A percentile compares a stretch with the other conserved stretches of the same genome.
Conservation (phyloP, 805 yeast species). For the Yamadazyma insecticola region DNA sequence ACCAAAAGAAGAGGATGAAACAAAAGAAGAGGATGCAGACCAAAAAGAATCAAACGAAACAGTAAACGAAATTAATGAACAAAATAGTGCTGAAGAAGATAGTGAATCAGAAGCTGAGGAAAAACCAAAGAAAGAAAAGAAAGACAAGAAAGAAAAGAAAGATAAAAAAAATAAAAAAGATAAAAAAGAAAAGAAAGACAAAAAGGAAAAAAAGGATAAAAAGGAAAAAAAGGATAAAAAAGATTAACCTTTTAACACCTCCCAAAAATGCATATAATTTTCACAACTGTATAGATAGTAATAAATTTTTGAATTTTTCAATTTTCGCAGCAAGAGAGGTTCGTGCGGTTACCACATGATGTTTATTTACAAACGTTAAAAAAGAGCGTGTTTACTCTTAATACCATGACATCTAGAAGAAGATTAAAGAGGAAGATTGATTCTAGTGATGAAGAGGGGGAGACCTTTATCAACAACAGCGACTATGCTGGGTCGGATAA, state of each 20-base stretch:
- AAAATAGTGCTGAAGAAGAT: constrained; percentile 11
- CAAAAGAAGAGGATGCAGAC: constrained; percentile 14
- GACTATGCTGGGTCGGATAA: constrained; percentile 17
- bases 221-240: neutral
- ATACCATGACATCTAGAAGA: neutral
- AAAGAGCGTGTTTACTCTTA: no score
- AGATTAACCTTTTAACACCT: no score
- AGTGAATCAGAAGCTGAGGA: constrained; percentile 6
- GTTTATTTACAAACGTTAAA: no score
- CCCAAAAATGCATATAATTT: no score
- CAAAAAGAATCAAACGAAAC: constrained; percentile 10
- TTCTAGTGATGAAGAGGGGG: constrained; percentile 2
- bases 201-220: constrained; percentile 3
- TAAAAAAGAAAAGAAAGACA: constrained; percentile 19
- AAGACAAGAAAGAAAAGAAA: constrained; percentile 22
- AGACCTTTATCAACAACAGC: constrained; percentile 37
- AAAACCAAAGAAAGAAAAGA: constrained; percentile 17
- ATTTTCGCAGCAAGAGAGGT: no score
- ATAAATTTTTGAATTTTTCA: no score
- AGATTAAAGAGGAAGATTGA: constrained; percentile 10
- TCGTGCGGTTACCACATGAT: no score
- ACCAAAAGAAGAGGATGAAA: constrained; percentile 15
- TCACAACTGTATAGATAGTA: no score
- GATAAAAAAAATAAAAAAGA: constrained; percentile 12
- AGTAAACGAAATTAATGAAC: constrained; percentile 1